Percentiles rank a stretch among this genome's conserved stretches.
phyloP scores from a whole-genome alignment of 2,329 filamentous ascomycete species.

The Ceratocystiopsis brevicomis region DNA sequence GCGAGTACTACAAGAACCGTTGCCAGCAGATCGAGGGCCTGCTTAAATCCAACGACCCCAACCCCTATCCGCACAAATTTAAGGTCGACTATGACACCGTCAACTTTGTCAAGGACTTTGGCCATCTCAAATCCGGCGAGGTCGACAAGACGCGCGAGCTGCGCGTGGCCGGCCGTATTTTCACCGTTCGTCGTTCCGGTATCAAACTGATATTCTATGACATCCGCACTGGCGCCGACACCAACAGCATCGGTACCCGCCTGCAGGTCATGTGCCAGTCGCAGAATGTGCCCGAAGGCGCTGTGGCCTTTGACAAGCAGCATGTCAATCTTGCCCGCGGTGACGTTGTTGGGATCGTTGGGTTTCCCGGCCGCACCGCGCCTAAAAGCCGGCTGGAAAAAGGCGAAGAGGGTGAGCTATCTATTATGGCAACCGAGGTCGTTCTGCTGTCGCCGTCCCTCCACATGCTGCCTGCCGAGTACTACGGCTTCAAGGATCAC shows the following conservation, averaged over 20 bases:
- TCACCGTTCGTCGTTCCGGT: constrained; percentile 66
- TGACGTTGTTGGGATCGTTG: constrained; percentile 78
- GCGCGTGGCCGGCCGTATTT: constrained; percentile 68
- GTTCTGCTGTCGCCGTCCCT: constrained; percentile 76
- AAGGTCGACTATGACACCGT: constrained; percentile 64
- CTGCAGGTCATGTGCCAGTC: constrained; percentile 87
- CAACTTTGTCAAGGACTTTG: constrained; percentile 62
- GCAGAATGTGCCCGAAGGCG: constrained; percentile 51
- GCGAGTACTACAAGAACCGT: constrained; percentile 86
- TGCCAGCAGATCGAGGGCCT: constrained; percentile 61
- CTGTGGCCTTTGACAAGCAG: constrained; percentile 55
- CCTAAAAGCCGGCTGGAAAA: constrained; percentile 72
- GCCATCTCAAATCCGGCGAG: constrained; percentile 75
- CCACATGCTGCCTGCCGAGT: constrained; percentile 73
- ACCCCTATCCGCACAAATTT: constrained; percentile 91
- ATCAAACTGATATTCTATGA: constrained; percentile 87
- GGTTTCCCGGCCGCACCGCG: constrained; percentile 66
- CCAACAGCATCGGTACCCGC: constrained; percentile 45
- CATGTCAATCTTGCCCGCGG: constrained; percentile 78
- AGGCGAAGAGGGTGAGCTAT: constrained; percentile 74
- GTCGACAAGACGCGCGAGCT: constrained; percentile 56
- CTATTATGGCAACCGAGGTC: constrained; percentile 78
- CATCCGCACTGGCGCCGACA: constrained; percentile 39
- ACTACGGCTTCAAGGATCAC: constrained; percentile 89
- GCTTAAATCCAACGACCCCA: constrained; percentile 47